Percentiles rank a stretch among this genome's conserved stretches.
phyloP scores from a whole-genome alignment of 1,284 basidiomycete genomes.

The Ganoderma meredithae region DNA sequence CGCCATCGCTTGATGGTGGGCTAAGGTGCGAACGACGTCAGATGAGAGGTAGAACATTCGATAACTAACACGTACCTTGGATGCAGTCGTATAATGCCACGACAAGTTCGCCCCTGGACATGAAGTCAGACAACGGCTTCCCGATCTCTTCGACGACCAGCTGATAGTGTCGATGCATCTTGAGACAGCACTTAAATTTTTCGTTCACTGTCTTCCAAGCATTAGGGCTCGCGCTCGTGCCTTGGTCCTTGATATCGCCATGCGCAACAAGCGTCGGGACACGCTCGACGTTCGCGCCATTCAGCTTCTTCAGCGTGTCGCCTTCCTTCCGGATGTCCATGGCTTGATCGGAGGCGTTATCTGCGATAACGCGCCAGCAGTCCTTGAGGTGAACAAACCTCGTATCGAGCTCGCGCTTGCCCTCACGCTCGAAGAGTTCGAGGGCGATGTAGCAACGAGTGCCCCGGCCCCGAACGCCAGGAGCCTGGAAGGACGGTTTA shows the following conservation, averaged over 20 bases:
- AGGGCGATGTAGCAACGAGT: conserved; percentile 28
- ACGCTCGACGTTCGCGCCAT: conserved; percentile 22
- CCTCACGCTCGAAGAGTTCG: not conserved
- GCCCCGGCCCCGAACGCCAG: conserved; percentile 16
- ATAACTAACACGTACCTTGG: not conserved
- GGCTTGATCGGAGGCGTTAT: not conserved
- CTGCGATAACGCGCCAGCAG: conserved; percentile 20
- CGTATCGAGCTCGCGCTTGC: not conserved
- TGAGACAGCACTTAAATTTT: conserved; percentile 12
- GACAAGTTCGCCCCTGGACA: conserved; percentile 1
- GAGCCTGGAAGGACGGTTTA: conserved; percentile 16
- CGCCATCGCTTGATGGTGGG: conserved; percentile 10
- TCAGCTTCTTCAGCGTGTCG: conserved; percentile 20
- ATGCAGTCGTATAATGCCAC: not conserved
- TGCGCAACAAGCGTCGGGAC: conserved; percentile 27
- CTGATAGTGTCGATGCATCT: conserved; percentile 25
- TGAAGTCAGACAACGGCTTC: conserved; percentile 17
- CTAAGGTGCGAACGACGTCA: not conserved
- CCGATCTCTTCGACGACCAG: conserved; percentile 25
- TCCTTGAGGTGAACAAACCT: conserved; percentile 24
- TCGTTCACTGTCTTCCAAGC: conserved; percentile 3
- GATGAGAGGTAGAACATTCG: not conserved
- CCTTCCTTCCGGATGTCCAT: conserved; percentile 19
- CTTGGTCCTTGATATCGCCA: conserved; percentile 24
- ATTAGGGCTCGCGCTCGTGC: not conserved